Base-by-base conservation (phyloP, 1,284 basidiomycete genomes). In the Exsudoporus floridanus region DNA sequence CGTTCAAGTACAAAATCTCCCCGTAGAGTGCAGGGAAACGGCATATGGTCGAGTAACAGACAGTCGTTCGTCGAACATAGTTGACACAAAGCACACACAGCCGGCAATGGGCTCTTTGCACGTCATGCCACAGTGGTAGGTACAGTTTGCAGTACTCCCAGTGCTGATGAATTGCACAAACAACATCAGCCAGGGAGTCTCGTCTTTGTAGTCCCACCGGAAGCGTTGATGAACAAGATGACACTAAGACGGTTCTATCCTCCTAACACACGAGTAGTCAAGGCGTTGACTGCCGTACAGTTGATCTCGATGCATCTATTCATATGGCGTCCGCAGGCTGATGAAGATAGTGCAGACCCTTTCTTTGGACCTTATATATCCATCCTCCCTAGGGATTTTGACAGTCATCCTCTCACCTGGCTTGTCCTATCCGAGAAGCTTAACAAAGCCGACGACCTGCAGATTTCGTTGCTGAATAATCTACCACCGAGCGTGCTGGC, bases 351-450 rank as follows among this genome's bases (percentile, higher is more conserved):
- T 30, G 52, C 55, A 19, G 84, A 91, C 59, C 75, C 79, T 53
- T 64, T 69, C n/a, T 94, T 89, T 71, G 82, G 84, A 21, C 81
- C 84, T 3, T 94, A 92, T 63, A 83, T 94, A 49, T 83, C 84
- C 1, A 78, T 82, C 0, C 71, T 95, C 16, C 92, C 92, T 4
- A 65, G 67, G 49, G 71, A 82, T 35, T 93, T 94, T 65, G 76
- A 72, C 53, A 77, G 69, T 54, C 92, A 94, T 73, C 92, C 92
- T 10, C 73, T 94, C 14, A 80, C 82, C 13, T 90, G 89, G 88
- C 59, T 81, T n/a, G 73, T 84, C 37, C 37, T 55, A 28, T 64
- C 64, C 30, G 30, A 31, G 28, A 57, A 56, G 37, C 33, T 57
- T 27, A 12, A 40, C 39, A 39, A 40, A 33, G 49, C 49, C 18